Conservation (phyloP, 805 yeast genomes). For the Tetrapisispora namnaoensis region DNA sequence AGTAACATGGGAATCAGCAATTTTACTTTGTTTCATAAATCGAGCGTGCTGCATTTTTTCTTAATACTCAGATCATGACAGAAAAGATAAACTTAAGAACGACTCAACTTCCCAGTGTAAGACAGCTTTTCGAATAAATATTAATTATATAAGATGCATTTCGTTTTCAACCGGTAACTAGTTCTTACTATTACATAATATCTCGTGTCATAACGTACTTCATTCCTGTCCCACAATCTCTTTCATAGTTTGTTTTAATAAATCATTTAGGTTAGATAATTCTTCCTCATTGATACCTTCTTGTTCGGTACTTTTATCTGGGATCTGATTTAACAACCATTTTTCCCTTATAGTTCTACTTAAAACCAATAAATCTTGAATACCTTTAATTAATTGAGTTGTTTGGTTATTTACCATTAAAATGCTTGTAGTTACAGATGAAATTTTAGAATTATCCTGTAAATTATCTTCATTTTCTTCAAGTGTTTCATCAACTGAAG, state of each 20-base stretch:
- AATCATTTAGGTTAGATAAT: constrained; percentile 8
- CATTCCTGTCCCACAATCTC: constrained; percentile 10
- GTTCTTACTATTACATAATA: too few species aligned
- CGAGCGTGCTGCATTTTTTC: too few species aligned
- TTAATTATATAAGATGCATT: too few species aligned
- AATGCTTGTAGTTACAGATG: constrained; percentile 22
- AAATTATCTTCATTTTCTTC: constrained; percentile 8
- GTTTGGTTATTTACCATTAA: constrained; percentile 24
- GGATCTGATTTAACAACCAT: constrained; percentile 28
- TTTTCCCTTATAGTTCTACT: constrained; percentile 27
- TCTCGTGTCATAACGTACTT: neutral
- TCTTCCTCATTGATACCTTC: constrained; percentile 7
- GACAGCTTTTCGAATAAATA: too few species aligned
- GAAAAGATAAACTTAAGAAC: too few species aligned
- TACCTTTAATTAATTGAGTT: constrained; percentile 25
- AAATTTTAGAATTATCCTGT: constrained; percentile 13
- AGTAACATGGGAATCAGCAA: too few species aligned
- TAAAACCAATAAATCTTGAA: constrained; percentile 27
- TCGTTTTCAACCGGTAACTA: too few species aligned
- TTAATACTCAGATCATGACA: too few species aligned
- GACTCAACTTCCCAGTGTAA: too few species aligned
- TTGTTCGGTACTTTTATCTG: constrained; percentile 9
- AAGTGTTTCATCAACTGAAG: constrained; percentile 14
- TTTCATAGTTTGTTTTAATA: constrained; percentile 18
- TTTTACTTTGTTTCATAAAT: too few species aligned